These are phyloP conservation scores for Rostrohypoxylon terebratum DNA, from an alignment of 495 filamentous ascomycete species.

Conservation along the genomic window DNA sequence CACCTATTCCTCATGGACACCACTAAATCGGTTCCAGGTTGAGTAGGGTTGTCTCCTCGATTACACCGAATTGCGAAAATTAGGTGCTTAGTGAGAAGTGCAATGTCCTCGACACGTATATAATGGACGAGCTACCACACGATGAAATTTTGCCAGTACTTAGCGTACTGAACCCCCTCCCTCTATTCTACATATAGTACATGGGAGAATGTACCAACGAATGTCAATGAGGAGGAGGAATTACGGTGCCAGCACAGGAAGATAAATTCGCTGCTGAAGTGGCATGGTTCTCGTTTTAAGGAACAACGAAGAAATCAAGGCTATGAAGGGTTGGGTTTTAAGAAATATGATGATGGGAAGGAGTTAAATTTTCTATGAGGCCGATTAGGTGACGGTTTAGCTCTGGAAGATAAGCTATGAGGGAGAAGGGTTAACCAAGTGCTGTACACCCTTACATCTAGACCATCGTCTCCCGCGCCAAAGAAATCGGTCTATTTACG, in stretches of 20 bases:
- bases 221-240: neutral
- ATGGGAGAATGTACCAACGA: neutral
- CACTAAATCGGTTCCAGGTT: conserved; percentile 5
- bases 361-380: neutral
- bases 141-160: neutral
- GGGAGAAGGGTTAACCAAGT: neutral
- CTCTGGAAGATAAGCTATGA: neutral
- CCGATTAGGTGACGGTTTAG: neutral
- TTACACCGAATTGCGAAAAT: neutral
- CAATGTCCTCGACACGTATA: neutral
- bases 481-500: neutral
- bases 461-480: neutral
- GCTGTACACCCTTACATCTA: neutral
- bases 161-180: neutral
- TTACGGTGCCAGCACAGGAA: neutral
- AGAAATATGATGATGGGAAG: neutral
- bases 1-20: conserved; percentile 26
- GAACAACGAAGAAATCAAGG: neutral
- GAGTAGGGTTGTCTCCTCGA: neutral
- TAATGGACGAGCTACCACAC: neutral
- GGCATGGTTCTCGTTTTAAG: neutral
- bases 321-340: neutral
- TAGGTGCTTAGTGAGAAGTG: neutral
- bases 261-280: neutral
- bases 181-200: neutral